phyloP scores from a whole-genome alignment of 768 basidiomycete species.

The Xerocomellus dryophilus region DNA sequence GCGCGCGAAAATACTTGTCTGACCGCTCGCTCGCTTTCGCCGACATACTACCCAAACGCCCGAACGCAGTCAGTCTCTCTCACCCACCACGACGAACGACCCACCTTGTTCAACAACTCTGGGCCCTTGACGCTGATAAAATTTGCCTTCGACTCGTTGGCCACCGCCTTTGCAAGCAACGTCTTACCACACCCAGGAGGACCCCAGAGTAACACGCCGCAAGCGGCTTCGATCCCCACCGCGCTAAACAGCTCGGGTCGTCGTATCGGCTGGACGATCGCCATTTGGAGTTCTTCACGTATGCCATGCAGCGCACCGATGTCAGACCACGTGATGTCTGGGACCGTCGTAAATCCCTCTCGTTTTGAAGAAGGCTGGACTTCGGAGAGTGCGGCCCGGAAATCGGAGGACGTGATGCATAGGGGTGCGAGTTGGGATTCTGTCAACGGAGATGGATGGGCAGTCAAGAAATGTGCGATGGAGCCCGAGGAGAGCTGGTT shows the following conservation, averaged over 20 bases:
- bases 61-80: neutral
- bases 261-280: constrained; percentile 92
- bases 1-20: constrained; percentile 93
- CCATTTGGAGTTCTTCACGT: constrained; percentile 93
- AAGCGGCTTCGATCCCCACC: constrained; percentile 88
- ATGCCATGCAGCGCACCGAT: constrained; percentile 86
- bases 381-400: constrained; percentile 73
- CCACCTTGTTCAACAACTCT: constrained; percentile 92
- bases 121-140: constrained; percentile 99
- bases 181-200: constrained; percentile 99
- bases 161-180: constrained; percentile 94
- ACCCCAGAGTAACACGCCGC: constrained; percentile 97
- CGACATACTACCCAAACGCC: constrained; percentile 71
- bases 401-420: constrained; percentile 79
- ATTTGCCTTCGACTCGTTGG: constrained; percentile 92
- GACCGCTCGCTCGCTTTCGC: constrained; percentile 94
- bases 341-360: constrained; percentile 96
- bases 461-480: constrained; percentile 85
- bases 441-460: constrained; percentile 80
- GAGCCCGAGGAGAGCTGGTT: constrained; percentile 54
- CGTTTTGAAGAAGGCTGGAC: constrained; percentile 96
- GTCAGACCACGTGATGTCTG: constrained; percentile 93
- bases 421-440: constrained; percentile 75
- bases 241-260: constrained; percentile 84
- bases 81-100: constrained; percentile 14